Evolutionary conservation across 257 asterid genomes (phyloP).

Genomic region (Gynochthodes officinalis): DNA sequence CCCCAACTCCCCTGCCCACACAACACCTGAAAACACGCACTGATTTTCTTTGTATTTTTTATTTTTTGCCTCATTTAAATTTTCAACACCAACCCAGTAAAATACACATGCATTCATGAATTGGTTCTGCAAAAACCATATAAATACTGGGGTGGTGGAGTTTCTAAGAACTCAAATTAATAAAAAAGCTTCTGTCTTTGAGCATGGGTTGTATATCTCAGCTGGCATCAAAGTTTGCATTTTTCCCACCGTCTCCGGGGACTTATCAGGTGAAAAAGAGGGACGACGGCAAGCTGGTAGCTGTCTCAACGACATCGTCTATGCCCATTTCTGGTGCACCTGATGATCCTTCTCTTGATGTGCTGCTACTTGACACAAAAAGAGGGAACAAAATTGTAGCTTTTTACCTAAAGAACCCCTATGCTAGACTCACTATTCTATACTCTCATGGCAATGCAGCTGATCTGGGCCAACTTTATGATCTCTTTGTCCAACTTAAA

Average conservation of each 20-base stretch:
- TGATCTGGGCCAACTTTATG: constrained; percentile 98
- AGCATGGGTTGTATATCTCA: constrained; percentile 87
- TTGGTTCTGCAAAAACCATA: constrained; percentile 33
- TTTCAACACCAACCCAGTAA: constrained; percentile 15
- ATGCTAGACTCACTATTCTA: constrained; percentile 79
- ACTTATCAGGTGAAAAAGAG: constrained; percentile 78
- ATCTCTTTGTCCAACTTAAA: constrained; percentile 91
- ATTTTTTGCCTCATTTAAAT: neutral
- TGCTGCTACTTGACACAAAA: constrained; percentile 54
- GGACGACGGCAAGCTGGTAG: constrained; percentile 77
- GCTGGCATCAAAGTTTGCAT: constrained; percentile 92
- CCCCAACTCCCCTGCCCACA: constrained; percentile 25
- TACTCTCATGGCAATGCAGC: constrained; percentile 98
- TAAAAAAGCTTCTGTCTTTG: neutral
- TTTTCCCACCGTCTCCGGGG: constrained; percentile 91
- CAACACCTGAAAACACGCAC: constrained; percentile 2
- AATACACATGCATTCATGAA: constrained; percentile 57
- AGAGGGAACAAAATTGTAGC: constrained; percentile 92
- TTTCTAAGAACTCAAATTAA: neutral
- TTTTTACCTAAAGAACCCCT: constrained; percentile 79
- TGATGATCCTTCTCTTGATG: constrained; percentile 76
- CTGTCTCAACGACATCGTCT: constrained; percentile 66
- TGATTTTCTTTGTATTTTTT: neutral
- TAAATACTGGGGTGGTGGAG: constrained; percentile 18
- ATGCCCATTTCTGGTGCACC: constrained; percentile 52